Evolutionary conservation across 352 stramenopile species (phyloP), one percentile per base, ranked within the genome.

Genomic region (Globisporangium uncinulatum): DNA sequence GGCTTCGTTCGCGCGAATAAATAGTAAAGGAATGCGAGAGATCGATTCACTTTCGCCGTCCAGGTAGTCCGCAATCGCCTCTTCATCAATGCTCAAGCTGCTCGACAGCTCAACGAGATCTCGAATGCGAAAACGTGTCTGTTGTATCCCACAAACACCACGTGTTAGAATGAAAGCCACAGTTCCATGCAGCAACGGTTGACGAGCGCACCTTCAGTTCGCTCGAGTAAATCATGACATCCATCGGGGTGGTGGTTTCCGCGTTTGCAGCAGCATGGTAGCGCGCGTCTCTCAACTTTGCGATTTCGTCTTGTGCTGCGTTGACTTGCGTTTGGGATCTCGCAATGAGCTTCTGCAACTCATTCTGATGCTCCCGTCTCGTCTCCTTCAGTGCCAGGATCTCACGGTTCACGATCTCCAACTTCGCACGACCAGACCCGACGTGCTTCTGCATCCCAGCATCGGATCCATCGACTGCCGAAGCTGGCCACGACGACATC

Each of bases 131-230:
- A 83, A 85, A 10, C 70, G 66, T 57, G 66, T 57, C 74, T 84
- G 67, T 45, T 15, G 52, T 29, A 37, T 10, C 24, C 63, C 10
- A 63, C 3, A 10, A 64, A 51, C 11, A 32, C 3, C 42, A 21
- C 37, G 36, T 13, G n/a, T n/a, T 34, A 6, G 34, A 39, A 39
- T 13, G 34, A 13, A 37, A 0, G 13, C 10, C 0, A 19, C 32
- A 15, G 6, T 1, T 36, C 29, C 39, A 20, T 21, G 13, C 20
- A 48, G 46, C 11, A 29, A n/a, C n/a, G 51, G n/a, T 51, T 41
- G 32, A 21, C 4, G 5, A 51, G 19, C 54, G 31, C 64, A 87
- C 79, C 76, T 87, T 87, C 14, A 90, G 69, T 51, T 90, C 75
- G 3, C 45, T 67, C 2, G 62, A 65, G 46, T 68, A 73, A 17